These are phyloP conservation scores for Tylopilus rubrobrunneus DNA, from an alignment of 768 basidiomycete species.

Conservation along the genomic window DNA sequence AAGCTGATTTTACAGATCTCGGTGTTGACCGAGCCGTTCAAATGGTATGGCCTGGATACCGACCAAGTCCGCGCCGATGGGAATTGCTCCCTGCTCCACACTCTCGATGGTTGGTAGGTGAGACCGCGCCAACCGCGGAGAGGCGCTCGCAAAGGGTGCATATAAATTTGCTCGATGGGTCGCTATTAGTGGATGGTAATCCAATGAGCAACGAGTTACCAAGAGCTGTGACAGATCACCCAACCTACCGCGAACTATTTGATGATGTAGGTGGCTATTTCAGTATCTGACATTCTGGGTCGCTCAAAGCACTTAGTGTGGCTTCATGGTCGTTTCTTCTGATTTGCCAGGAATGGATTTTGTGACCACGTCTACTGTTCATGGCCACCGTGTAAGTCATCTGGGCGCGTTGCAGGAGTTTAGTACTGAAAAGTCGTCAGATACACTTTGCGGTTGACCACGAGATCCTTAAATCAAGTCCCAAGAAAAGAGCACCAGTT, in stretches of 20 bases:
- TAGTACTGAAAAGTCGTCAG: neutral
- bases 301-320: too few relatives aligned
- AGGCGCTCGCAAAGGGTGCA: slow-evolving; percentile 21
- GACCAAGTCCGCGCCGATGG: slow-evolving; percentile 23
- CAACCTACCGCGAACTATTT: slow-evolving; percentile 22
- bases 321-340: neutral
- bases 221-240: slow-evolving; percentile 8
- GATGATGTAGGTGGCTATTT: slow-evolving; percentile 14
- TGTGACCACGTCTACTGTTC: slow-evolving; percentile 16
- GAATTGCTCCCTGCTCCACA: neutral
- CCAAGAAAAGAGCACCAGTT: slow-evolving; percentile 1
- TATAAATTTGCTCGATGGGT: slow-evolving; percentile 23
- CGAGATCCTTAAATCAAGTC: neutral
- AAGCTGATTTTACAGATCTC: neutral
- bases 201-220: slow-evolving; percentile 23
- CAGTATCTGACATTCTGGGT: too few relatives aligned
- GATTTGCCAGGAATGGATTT: slow-evolving; percentile 27
- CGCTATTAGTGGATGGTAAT: slow-evolving; percentile 27
- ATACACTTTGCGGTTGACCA: slow-evolving; percentile 15
- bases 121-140: slow-evolving; percentile 4
- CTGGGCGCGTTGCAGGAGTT: too few relatives aligned
- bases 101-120: slow-evolving; percentile 23
- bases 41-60: slow-evolving; percentile 23
- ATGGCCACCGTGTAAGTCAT: too few relatives aligned
- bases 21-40: slow-evolving; percentile 21